A percentile compares a stretch with the other conserved stretches of the same genome.
These are phyloP conservation scores for Fagopyrum esculentum DNA, from an alignment of 148 eudicot species.

Conservation along the genomic window DNA sequence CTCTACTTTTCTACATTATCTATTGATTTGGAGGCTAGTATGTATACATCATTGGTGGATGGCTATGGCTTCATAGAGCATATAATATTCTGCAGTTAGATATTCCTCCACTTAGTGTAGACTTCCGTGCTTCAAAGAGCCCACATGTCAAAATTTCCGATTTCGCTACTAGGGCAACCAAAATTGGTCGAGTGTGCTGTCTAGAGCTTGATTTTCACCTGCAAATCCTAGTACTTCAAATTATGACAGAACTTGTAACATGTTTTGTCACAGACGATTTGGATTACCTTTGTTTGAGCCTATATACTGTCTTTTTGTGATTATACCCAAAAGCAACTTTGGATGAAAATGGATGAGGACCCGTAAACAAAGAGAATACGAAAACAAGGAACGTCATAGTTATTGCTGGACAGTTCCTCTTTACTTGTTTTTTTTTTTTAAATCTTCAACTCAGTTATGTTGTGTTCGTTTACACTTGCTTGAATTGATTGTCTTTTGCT, in stretches of 20 bases:
- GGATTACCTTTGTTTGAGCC: neutral
- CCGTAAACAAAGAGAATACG: too few species aligned
- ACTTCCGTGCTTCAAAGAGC: neutral
- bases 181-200: neutral
- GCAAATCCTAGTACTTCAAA: too few species aligned
- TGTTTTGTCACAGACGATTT: too few species aligned
- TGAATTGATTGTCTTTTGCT: too few species aligned
- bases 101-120: neutral
- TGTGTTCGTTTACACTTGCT: too few species aligned
- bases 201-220: too few species aligned
- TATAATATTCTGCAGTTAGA: neutral
- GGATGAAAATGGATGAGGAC: too few species aligned
- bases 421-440: neutral
- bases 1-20: slow-evolving; percentile 5
- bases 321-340: too few species aligned
- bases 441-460: too few species aligned
- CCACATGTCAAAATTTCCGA: neutral
- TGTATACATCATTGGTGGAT: neutral
- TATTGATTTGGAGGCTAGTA: slow-evolving; percentile 4
- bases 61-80: neutral
- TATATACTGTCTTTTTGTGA: neutral
- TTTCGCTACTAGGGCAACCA: neutral
- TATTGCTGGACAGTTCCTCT: neutral
- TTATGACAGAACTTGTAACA: too few species aligned
- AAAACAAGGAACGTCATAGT: too few species aligned